A percentile compares a stretch with the other conserved stretches of the same genome.
Conservation (phyloP, 1,284 basidiomycete genomes). For the Hortiboletus rubellus region DNA sequence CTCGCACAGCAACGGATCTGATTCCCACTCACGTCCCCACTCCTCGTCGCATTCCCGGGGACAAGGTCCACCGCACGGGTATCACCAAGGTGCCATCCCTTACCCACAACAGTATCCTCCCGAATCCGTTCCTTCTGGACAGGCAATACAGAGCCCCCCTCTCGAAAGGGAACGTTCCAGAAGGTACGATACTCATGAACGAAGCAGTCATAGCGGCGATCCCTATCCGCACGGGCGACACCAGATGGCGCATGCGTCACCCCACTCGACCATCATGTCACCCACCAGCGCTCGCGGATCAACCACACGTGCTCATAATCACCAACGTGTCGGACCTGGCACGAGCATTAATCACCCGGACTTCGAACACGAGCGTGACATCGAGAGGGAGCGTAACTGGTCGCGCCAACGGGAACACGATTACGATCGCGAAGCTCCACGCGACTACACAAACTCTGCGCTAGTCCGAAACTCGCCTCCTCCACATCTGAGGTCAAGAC, state of each 20-base stretch:
- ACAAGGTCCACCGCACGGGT: constrained; percentile 35
- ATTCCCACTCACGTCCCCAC: constrained; percentile 44
- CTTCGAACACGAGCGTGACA: constrained; percentile 46
- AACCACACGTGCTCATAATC: constrained; percentile 51
- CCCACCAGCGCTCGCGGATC: constrained; percentile 36
- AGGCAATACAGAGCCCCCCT: constrained; percentile 50
- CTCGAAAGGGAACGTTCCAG: constrained; percentile 47
- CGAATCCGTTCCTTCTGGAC: constrained; percentile 45
- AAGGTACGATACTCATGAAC: constrained; percentile 44
- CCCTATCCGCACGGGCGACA: constrained; percentile 33
- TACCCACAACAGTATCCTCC: constrained; percentile 44
- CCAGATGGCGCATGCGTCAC: constrained; percentile 40
- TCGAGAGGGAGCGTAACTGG: constrained; percentile 44
- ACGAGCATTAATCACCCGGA: constrained; percentile 52
- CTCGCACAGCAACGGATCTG: constrained; percentile 37
- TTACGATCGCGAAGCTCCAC: constrained; percentile 41
- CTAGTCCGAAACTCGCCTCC: constrained; percentile 41
- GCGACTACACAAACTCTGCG: constrained; percentile 31
- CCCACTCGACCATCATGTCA: constrained; percentile 37
- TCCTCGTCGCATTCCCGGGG: constrained; percentile 47
- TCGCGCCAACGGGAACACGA: constrained; percentile 50
- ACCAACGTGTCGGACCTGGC: constrained; percentile 66
- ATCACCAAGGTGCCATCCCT: constrained; percentile 35
- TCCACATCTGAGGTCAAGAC: constrained; percentile 39
- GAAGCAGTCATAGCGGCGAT: constrained; percentile 30